phyloP scores from a whole-genome alignment of 140 eudicot species.

The Flaveria floridana region DNA sequence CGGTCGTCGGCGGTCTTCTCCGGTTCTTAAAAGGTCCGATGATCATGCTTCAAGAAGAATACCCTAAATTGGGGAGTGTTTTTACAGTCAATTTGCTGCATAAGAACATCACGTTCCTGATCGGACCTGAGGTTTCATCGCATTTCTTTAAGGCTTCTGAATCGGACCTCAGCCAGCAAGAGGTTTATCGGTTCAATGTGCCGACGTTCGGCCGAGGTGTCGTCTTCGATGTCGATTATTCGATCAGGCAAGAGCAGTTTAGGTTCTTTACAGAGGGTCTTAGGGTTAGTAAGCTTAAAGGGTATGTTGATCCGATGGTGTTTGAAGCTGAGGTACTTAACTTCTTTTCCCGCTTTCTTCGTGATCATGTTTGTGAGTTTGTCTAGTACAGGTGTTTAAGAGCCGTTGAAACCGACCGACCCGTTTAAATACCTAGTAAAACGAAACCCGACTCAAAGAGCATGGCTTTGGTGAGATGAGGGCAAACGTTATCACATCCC shows the following conservation, averaged over 20 bases:
- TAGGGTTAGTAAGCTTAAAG: slow-evolving; percentile 68
- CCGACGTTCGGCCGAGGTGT: slow-evolving; percentile 96
- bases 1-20: slow-evolving; percentile 62
- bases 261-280: slow-evolving; percentile 86
- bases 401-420: no score
- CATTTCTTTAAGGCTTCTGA: slow-evolving; percentile 91
- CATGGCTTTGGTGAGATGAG: no score
- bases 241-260: slow-evolving; percentile 84
- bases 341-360: neutral
- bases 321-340: slow-evolving; percentile 70
- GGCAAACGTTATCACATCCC: no score
- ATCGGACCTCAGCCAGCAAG: slow-evolving; percentile 91
- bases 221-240: slow-evolving; percentile 84
- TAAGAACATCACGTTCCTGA: slow-evolving; percentile 70
- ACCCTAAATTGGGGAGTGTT: slow-evolving; percentile 81
- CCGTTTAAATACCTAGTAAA: no score
- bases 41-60: slow-evolving; percentile 62
- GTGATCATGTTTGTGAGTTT: no score
- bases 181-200: slow-evolving; percentile 86
- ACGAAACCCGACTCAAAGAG: no score
- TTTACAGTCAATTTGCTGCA: slow-evolving; percentile 65
- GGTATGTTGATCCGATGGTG: slow-evolving; percentile 85
- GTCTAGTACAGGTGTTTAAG: no score
- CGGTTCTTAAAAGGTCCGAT: slow-evolving; percentile 80
- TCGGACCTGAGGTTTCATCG: slow-evolving; percentile 86